Base-by-base conservation (phyloP, 2,329 filamentous ascomycete genomes). In the Hypoxylon sp. region DNA sequence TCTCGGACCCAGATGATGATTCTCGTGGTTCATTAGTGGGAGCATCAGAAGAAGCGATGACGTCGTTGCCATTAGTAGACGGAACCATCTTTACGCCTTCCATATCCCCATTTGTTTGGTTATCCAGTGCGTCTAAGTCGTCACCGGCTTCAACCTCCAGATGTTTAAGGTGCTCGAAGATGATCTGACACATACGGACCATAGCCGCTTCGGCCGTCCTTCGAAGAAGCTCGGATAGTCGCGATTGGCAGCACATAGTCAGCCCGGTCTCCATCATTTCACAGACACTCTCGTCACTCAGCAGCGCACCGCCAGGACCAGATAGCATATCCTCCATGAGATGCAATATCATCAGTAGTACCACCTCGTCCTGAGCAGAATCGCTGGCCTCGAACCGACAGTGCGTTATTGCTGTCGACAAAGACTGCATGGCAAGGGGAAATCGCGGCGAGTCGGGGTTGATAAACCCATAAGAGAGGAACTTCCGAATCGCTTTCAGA, bases 251-350 rank as follows among this genome's bases (percentile, higher is more conserved):
- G 82, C 96, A 99, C 83, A 99, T 98, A 75, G 94, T 97, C 70
- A 99, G 81, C 1, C 95, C 96, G 1, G 94, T 95, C 78, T 97
- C 96, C 95, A 99, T 98, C 94, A 99, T 98, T 78, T 97, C 94
- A 77, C 96, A 99, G 9, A 99, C 94, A 76, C 95, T 98, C 81
- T 98, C 95, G 74, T 99, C 96, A 63, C 95, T 96, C n/a, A 99
- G 83, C 9, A 98, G 88, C 70, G 96, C 91, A 37, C 96, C 96
- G 29, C 95, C 94, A 0, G 94, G 93, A 0, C 96, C 93, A 14
- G 94, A 96, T 74, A 99, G 90, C 91, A 99, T 97, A 74, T 94
- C 92, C 79, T 99, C 96, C 96, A 99, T 99, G 48, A 99, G 86
- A 76, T 97, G 96, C 64, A 99, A 80, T 73, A 99, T 98, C 81